A percentile compares a stretch with the other conserved stretches of the same genome.
These are phyloP conservation scores for Cytospora chrysosperma DNA, from an alignment of 2,329 filamentous ascomycete genomes.

Conservation along the genomic window DNA sequence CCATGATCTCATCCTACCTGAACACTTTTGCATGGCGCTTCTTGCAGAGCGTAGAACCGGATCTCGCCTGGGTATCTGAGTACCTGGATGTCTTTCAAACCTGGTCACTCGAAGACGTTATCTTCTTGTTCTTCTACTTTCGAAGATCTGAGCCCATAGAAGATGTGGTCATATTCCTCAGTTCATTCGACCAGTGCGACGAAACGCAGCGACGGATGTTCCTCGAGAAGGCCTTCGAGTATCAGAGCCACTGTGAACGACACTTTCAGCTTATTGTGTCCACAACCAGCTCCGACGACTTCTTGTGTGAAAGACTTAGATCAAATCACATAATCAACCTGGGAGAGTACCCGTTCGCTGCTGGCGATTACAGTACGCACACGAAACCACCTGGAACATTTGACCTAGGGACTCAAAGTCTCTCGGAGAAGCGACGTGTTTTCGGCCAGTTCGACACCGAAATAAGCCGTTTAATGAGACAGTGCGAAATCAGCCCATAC, in stretches of 20 bases:
- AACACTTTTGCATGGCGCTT: background rate
- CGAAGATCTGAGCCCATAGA: accelerated
- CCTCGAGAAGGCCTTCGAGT: background rate
- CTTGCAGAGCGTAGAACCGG: background rate
- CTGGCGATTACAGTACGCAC: background rate
- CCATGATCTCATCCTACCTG: background rate
- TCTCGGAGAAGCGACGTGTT: background rate
- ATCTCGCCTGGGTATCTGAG: background rate
- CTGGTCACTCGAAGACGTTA: background rate
- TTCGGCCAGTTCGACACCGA: accelerated
- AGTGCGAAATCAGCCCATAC: background rate
- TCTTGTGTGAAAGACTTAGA: background rate
- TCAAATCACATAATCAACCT: background rate
- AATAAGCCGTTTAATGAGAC: background rate
- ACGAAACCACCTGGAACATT: too few species aligned
- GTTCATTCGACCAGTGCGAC: background rate
- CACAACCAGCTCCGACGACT: background rate
- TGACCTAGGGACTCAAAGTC: background rate
- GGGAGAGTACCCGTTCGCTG: background rate
- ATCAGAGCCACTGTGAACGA: background rate
- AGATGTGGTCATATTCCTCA: background rate
- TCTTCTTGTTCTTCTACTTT: background rate
- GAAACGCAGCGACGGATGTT: background rate
- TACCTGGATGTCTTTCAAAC: background rate
- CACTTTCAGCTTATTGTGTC: background rate